Evolutionary conservation across 2,329 filamentous ascomycete genomes (phyloP).

Genomic region (Colletotrichum tropicale): DNA sequence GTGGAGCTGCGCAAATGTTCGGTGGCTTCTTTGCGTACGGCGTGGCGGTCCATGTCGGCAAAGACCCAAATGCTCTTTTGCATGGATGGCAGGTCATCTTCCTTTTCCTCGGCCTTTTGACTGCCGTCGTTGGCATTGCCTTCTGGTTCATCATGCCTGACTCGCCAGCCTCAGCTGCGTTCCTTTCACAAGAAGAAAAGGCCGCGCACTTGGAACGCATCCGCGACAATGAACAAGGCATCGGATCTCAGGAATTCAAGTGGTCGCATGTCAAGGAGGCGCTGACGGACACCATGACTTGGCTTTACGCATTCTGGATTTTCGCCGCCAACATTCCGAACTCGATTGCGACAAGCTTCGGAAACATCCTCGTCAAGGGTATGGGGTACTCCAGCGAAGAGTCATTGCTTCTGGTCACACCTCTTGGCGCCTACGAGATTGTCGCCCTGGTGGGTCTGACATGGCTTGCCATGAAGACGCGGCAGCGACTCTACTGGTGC

Average conservation of each 20-base stretch:
- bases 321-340: conserved; percentile 32
- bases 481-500: conserved; percentile 39
- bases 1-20: conserved; percentile 41
- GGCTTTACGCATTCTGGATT: conserved; percentile 28
- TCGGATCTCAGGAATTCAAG: conserved; percentile 73
- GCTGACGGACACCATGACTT: conserved; percentile 27
- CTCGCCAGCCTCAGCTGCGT: conserved; percentile 42
- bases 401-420: conserved; percentile 68
- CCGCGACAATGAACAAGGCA: conserved; percentile 68
- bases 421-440: conserved; percentile 69
- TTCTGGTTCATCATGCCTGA: conserved; percentile 55
- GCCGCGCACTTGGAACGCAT: conserved; percentile 51
- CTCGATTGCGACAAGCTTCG: conserved; percentile 39
- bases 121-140: conserved; percentile 47
- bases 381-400: conserved; percentile 70
- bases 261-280: conserved; percentile 57
- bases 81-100: conserved; percentile 71
- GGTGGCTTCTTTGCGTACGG: conserved; percentile 45
- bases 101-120: conserved; percentile 57
- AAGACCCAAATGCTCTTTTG: conserved; percentile 43
- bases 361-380: conserved; percentile 45
- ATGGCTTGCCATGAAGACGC: conserved; percentile 22
- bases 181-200: conserved; percentile 60
- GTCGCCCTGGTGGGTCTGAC: conserved; percentile 51
- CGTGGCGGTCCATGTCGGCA: conserved; percentile 52